Evolutionary conservation across 768 basidiomycete genomes (phyloP), one percentile per base, ranked within the genome.

Genomic region (Daedalea quercina): DNA sequence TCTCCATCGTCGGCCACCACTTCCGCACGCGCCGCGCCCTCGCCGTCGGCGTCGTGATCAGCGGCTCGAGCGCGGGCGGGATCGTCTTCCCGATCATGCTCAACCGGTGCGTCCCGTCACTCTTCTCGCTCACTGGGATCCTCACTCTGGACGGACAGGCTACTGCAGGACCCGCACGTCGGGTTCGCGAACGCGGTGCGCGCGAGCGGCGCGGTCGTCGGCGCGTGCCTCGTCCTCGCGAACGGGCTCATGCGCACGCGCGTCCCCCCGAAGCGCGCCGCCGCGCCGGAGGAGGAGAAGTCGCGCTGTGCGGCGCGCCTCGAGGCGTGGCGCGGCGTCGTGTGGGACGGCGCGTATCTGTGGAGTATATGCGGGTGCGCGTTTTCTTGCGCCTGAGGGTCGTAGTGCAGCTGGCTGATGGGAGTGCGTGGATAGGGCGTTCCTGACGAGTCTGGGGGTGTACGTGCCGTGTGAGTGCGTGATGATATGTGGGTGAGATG

Each of bases 31-130:
- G 71, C 24, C 71, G 76, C 12, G 72, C 75, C 4, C 62, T 81
- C 34, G 80, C 77, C 0, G 78, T 81, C 54, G 77, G 81, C 15
- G 67, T 84, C 41, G 77, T 73, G 33, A 77, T 78, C 13, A 77
- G 79, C 17, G 50, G 50, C 40, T 47, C 62, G 3, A 64, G 68
- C 17, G 31, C 66, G 20, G 71, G 69, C 15, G 71, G 70, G 9
- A 62, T 70, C 24, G 48, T 70, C 1, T 68, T 60, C 40, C 69
- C 71, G 2, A 69, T 71, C 45, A 69, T 70, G 66, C 57, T 67
- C 2, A 70, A 69, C 58, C 56, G 61, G 44, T 50, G 17, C 37
- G 37, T 40, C 37, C 6, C 15, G 8, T 3, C 37, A 6, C 15
- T 40, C 37, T 40, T 15, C 34, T 8, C 17, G 17, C n/a, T n/a